Evolutionary conservation across 176 grass and related monocot genomes (phyloP), one percentile per base, ranked within the genome.

Genomic region (Eleusine indica): DNA sequence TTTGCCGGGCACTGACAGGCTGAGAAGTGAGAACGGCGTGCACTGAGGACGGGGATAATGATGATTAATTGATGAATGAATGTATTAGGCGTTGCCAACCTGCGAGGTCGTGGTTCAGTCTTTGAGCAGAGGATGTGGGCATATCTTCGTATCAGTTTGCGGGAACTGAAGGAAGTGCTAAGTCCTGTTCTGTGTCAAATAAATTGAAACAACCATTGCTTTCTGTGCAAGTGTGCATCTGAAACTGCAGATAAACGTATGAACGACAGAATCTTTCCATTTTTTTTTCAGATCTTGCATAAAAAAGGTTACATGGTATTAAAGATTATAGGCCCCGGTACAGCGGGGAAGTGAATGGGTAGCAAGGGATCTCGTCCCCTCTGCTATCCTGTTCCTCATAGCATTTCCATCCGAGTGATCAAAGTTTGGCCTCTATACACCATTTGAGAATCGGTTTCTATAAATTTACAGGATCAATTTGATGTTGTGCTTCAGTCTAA

Each of bases 1-100:
- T 88, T 53, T 89, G 65, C 44, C 1, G 40, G 70, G 15, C 22
- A 4, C 22, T 35, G 32, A 72, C 71, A 89, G 83, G 73, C 13
- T 57, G 83, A 77, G 46, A 29, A 82, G 9, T 57, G 83, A 77
- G 46, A 29, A 82, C 35, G 72, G 78, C 73, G 66, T 77, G 46
- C 83, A 58, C 78, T 66, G 88, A 89, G 71, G 25, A 9, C 15
- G 0, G 7, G 9, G 2, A 4, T 4, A 63, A 64, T 38, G 53
- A 57, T 7, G 53, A 21, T 57, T 21, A 18, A 21, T 57, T 21
- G 53, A 21, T 57, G 53, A 7, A 57, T 6, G 53, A 7, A 57
- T 6, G 53, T 21, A 18, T 2, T 17, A 3, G n/a, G n/a, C 8
- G 61, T 3, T 18, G 51, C n/a, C 68, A 5, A 22, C 66, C 56